Base-by-base conservation (phyloP, 208 protist genomes). In the Wallacemonas sp. region DNA sequence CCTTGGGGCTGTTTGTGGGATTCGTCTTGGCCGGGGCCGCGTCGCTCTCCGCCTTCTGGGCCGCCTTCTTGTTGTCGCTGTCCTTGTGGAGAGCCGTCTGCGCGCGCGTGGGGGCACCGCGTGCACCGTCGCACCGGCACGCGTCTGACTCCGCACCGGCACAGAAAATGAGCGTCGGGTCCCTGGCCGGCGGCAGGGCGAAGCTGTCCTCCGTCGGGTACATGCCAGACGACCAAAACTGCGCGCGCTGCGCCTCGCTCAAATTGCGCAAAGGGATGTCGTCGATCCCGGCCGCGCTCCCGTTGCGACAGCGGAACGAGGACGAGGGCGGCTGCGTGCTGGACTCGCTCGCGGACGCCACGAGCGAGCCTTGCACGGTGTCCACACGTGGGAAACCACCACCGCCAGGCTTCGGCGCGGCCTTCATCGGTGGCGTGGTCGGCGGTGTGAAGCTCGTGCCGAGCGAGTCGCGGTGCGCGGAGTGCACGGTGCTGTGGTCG, bases 171-270 rank as follows among this genome's bases (percentile, higher is more conserved):
- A 44, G 52, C 32, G 52, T 59, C 32, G 52, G 52, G 14, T 25
- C 52, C n/a, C 52, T 10, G 11, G 52, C 3, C 7, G 4, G 11
- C 18, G 4, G 7, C 18, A 26, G 7, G 29, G 28, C 10, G 26
- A 59, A 36, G 52, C 29, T 59, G 52, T 59, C 52, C 32, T 59
- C 52, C 3, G 52, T 59, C n/a, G 52, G 52, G 52, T 59, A 59
- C 52, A 59, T 42, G 32, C 52, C 52, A 8, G 52, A 59, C 29
- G 52, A 28, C 31, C 52, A 44, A 14, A 59, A 59, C 26, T 33
- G 16, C 11, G 52, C 7, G 12, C 20, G 11, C 16, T 10, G 12
- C 44, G 44, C 16, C 0, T 12, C 20, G 44, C 20, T 49, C 11
- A 7, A 14, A 41, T 41, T 41, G 7, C n/a, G n/a, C n/a, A n/a